Conservation (phyloP, 441 rosid species). For the Gossypium trilobum region DNA sequence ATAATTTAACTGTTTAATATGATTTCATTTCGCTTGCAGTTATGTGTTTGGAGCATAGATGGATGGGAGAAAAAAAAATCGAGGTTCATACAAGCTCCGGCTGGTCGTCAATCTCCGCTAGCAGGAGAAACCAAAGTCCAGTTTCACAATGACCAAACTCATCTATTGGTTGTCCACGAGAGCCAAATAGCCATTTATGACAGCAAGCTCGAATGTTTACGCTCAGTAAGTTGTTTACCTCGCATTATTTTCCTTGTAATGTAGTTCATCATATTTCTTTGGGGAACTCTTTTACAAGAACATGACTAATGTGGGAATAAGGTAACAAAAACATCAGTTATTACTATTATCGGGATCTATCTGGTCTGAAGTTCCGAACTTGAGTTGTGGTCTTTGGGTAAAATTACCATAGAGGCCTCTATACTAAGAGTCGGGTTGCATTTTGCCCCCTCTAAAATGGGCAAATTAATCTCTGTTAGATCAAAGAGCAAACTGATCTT, state of each 20-base stretch:
- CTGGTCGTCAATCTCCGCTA: constrained; percentile 43
- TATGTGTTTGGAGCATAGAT: constrained; percentile 59
- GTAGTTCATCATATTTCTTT: neutral
- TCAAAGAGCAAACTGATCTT: too few relatives aligned
- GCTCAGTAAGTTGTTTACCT: constrained; percentile 31
- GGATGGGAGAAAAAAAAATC: constrained; percentile 72
- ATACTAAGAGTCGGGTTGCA: too few relatives aligned
- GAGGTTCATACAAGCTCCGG: constrained; percentile 41
- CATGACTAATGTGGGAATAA: neutral
- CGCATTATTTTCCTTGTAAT: neutral
- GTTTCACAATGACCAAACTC: constrained; percentile 63
- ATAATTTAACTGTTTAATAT: neutral
- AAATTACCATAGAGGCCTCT: too few relatives aligned
- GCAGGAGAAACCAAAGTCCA: constrained; percentile 66
- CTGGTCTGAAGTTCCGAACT: neutral
- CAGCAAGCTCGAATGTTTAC: constrained; percentile 53
- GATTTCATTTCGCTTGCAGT: constrained; percentile 25
- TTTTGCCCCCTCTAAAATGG: too few relatives aligned
- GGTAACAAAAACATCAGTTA: neutral
- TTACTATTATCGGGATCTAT: neutral
- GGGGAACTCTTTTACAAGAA: neutral
- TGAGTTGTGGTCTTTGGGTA: neutral
- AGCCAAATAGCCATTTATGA: constrained; percentile 57
- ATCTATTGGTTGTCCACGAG: constrained; percentile 59
- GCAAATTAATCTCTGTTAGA: too few relatives aligned